Evolutionary conservation across 2,329 filamentous ascomycete genomes (phyloP).

Genomic region (Colletotrichum abscissum): DNA sequence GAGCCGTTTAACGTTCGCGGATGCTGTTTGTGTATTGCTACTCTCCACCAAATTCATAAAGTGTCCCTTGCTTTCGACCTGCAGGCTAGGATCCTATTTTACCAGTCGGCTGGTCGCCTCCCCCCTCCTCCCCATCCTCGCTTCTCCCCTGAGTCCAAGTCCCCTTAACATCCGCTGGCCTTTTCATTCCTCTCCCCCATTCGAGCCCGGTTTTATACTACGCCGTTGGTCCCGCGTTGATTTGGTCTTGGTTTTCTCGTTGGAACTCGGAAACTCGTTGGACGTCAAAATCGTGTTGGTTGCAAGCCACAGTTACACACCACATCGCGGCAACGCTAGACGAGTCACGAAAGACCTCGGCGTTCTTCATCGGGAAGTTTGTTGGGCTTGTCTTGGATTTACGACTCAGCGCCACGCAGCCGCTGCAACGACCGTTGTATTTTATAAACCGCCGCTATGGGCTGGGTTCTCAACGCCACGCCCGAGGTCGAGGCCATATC

Average conservation of each 20-base stretch:
- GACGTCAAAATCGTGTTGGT: neutral
- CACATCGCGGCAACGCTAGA: neutral
- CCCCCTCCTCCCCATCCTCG: neutral
- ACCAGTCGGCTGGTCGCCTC: neutral
- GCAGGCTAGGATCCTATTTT: neutral
- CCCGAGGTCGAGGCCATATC: constrained; percentile 58
- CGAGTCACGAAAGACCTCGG: neutral
- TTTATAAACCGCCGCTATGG: constrained; percentile 47
- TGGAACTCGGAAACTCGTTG: neutral
- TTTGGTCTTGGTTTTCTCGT: neutral
- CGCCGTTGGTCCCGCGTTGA: neutral
- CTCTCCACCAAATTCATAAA: neutral
- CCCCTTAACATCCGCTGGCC: neutral
- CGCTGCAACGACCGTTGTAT: neutral
- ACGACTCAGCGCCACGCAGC: neutral
- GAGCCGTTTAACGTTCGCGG: neutral
- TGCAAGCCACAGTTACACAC: neutral
- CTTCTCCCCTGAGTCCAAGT: neutral
- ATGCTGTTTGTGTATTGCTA: neutral
- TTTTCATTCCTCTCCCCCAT: neutral
- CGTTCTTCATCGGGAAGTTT: neutral
- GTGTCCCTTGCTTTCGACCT: neutral
- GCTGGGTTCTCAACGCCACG: constrained; percentile 62
- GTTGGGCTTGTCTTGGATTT: neutral
- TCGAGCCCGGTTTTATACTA: neutral